Evolutionary conservation across 345 rosid genomes (phyloP).

Genomic region (Moringa oleifera): DNA sequence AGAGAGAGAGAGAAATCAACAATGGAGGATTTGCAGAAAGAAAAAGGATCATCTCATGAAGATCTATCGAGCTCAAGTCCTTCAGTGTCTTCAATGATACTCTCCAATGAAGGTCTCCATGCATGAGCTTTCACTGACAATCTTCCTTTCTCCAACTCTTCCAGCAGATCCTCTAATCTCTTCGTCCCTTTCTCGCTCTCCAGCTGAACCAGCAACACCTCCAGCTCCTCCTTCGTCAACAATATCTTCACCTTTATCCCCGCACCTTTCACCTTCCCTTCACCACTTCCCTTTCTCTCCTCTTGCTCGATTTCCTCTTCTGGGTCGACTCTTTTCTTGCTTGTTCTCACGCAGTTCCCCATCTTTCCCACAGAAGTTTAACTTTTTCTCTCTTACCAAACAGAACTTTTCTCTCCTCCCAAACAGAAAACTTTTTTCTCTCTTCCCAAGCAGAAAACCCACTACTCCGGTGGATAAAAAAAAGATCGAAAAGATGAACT

Average conservation of each 20-base stretch:
- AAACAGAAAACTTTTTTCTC: too few relatives aligned
- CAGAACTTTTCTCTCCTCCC: too few relatives aligned
- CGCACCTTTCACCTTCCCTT: conserved; percentile 17
- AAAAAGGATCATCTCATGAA: too few relatives aligned
- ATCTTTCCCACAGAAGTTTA: conserved; percentile 18
- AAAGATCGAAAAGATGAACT: too few relatives aligned
- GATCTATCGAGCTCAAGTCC: neutral
- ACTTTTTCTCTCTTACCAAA: too few relatives aligned
- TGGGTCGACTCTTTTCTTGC: conserved; percentile 3
- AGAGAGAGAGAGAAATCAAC: too few relatives aligned
- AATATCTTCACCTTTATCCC: conserved; percentile 66
- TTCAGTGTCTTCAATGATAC: conserved; percentile 51
- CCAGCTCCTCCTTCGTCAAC: conserved; percentile 66
- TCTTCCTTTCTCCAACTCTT: conserved; percentile 35
- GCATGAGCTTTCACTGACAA: neutral
- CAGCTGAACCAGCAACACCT: conserved; percentile 49
- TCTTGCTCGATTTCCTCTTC: neutral
- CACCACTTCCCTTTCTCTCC: conserved; percentile 11
- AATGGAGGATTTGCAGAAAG: too few relatives aligned
- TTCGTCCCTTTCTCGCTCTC: conserved; percentile 19
- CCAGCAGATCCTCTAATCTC: conserved; percentile 36
- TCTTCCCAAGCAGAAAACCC: too few relatives aligned
- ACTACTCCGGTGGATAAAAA: too few relatives aligned
- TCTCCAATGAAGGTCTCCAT: conserved; percentile 74
- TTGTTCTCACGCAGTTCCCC: conserved; percentile 43